phyloP scores from a whole-genome alignment of 768 basidiomycete genomes.

The Leucocoprinus sp. region DNA sequence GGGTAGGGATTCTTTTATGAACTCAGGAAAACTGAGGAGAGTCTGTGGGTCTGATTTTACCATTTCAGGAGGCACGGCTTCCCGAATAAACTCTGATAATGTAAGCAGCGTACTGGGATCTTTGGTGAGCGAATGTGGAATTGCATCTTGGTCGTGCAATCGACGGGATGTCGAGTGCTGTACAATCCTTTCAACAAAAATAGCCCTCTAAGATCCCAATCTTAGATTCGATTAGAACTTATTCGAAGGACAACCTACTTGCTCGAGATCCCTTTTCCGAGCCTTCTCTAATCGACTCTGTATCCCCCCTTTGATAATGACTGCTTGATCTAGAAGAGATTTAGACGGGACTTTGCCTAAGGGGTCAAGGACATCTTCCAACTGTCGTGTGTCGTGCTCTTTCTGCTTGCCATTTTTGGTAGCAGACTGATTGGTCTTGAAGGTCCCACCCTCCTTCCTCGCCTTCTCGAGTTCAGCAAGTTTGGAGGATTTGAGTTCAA shows the following conservation, averaged over 20 bases:
- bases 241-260: slow-evolving; percentile 34
- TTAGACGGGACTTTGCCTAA: slow-evolving; percentile 65
- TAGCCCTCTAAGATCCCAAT: slow-evolving; percentile 43
- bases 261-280: slow-evolving; percentile 49
- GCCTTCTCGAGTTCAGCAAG: slow-evolving; percentile 74
- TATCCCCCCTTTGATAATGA: slow-evolving; percentile 55
- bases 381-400: slow-evolving; percentile 42
- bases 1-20: slow-evolving; percentile 43
- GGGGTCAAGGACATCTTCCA: slow-evolving; percentile 66
- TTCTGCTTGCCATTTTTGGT: slow-evolving; percentile 30
- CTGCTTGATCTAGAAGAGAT: slow-evolving; percentile 62
- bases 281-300: slow-evolving; percentile 45
- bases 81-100: slow-evolving; percentile 57
- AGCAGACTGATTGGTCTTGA: slow-evolving; percentile 8
- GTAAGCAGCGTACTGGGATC: slow-evolving; percentile 47
- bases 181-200: slow-evolving; percentile 68
- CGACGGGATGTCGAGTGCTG: slow-evolving; percentile 68
- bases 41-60: slow-evolving; percentile 31
- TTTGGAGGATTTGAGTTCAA: slow-evolving; percentile 74
- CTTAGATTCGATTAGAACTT: slow-evolving; percentile 8
- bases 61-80: slow-evolving; percentile 32
- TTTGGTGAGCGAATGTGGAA: slow-evolving; percentile 35
- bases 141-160: slow-evolving; percentile 73
- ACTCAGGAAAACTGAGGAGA: slow-evolving; percentile 50
- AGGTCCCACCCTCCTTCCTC: slow-evolving; percentile 30